Conservation (phyloP, 768 basidiomycete genomes). For the Leccinum disarticulatum region DNA sequence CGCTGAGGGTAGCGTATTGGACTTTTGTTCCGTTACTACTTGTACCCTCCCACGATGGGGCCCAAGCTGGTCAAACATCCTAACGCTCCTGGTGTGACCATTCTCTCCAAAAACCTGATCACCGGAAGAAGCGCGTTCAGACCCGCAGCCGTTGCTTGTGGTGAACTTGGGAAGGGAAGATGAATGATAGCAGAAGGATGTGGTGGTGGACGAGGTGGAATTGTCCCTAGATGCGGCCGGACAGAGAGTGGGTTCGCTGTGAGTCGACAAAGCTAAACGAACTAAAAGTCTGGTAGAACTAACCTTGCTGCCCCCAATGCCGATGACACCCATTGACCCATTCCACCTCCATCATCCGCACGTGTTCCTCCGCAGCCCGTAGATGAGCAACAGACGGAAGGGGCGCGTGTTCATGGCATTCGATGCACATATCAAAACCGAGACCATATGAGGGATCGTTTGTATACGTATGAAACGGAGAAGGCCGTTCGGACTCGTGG, state of each 20-base stretch:
- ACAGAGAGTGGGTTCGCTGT: slow-evolving; percentile 5
- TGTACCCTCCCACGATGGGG: background rate
- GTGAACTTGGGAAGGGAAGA: slow-evolving; percentile 72
- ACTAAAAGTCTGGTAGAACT: background rate
- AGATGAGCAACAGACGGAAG: slow-evolving; percentile 69
- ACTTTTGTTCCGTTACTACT: slow-evolving; percentile 7
- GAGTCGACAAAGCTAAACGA: background rate
- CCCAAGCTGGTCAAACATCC: slow-evolving; percentile 16
- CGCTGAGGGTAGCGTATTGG: slow-evolving; percentile 14
- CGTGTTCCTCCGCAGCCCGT: slow-evolving; percentile 73
- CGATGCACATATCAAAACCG: slow-evolving; percentile 85
- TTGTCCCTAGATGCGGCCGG: slow-evolving; percentile 9
- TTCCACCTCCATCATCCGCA: slow-evolving; percentile 60
- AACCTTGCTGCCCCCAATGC: slow-evolving; percentile 24
- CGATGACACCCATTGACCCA: slow-evolving; percentile 52
- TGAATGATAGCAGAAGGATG: slow-evolving; percentile 72
- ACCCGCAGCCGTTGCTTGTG: slow-evolving; percentile 51
- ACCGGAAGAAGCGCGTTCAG: slow-evolving; percentile 61
- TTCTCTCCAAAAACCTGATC: slow-evolving; percentile 65
- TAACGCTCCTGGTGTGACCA: slow-evolving; percentile 48
- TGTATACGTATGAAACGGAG: slow-evolving; percentile 35
- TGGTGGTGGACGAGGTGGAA: slow-evolving; percentile 66
- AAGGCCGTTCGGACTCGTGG: slow-evolving; percentile 21
- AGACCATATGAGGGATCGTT: slow-evolving; percentile 52
- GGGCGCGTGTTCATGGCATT: slow-evolving; percentile 80